These are phyloP conservation scores for Flaveria sonorensis DNA, from an alignment of 129 eudicot genomes.

Conservation along the genomic window DNA sequence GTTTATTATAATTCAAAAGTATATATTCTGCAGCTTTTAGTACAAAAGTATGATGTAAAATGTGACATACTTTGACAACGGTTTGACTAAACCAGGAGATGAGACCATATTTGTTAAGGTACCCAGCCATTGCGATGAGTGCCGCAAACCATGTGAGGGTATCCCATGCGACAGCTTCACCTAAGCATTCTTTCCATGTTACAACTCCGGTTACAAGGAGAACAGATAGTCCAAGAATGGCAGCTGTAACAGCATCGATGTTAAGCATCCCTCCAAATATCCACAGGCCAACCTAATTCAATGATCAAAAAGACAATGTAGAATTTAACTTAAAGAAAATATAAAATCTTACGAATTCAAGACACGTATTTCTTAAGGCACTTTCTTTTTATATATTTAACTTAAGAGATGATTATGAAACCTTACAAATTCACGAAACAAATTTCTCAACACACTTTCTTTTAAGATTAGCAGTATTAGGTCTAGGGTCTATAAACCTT, in stretches of 20 bases:
- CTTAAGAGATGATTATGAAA: background rate
- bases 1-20: background rate
- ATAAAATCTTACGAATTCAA: conserved; percentile 2
- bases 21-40: background rate
- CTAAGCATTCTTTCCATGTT: conserved; percentile 97
- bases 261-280: conserved; percentile 78
- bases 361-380: background rate
- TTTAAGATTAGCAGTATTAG: background rate
- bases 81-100: conserved; percentile 97
- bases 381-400: background rate
- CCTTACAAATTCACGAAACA: background rate
- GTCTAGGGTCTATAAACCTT: background rate
- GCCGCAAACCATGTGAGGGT: conserved; percentile 99
- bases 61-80: conserved; percentile 70
- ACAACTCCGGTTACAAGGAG: conserved; percentile 93
- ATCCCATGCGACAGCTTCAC: conserved; percentile 98
- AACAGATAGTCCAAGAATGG: conserved; percentile 91
- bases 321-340: background rate
- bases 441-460: conserved; percentile 1
- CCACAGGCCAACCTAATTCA: conserved; percentile 90
- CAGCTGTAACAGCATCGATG: conserved; percentile 97
- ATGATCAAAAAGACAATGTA: conserved; percentile 5
- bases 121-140: conserved; percentile 99
- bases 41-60: background rate
- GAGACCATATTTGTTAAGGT: conserved; percentile 96